Evolutionary conservation across 1,139 yeast species (phyloP).

Genomic region (Wickerhamomyces sp.): DNA sequence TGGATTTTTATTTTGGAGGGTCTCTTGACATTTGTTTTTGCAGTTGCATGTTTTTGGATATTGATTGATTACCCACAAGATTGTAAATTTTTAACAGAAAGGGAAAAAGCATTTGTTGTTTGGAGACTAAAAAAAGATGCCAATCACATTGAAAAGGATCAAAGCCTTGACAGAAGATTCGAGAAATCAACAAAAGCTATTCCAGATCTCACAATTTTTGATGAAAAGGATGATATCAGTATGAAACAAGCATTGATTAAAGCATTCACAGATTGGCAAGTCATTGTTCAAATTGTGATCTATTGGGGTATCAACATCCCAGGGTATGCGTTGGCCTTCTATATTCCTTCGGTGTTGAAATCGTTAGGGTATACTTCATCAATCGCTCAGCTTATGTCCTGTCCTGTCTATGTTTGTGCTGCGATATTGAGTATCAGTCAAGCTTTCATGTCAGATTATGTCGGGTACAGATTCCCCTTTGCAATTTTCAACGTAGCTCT

Average conservation of each 20-base stretch:
- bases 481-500: constrained; percentile 26
- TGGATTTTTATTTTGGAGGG: constrained; percentile 62
- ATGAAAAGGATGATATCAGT: neutral
- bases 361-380: constrained; percentile 28
- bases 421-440: constrained; percentile 27
- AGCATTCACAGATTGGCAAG: constrained; percentile 3
- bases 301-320: constrained; percentile 17
- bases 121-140: constrained; percentile 35
- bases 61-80: constrained; percentile 47
- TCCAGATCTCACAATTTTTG: neutral
- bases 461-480: constrained; percentile 31
- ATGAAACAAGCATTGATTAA: neutral
- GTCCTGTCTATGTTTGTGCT: constrained; percentile 34
- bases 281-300: constrained; percentile 11
- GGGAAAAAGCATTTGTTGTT: constrained; percentile 42
- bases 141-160: neutral
- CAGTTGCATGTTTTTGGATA: constrained; percentile 39
- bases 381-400: constrained; percentile 30
- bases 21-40: constrained; percentile 45
- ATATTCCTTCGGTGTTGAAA: constrained; percentile 28
- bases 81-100: constrained; percentile 41
- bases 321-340: constrained; percentile 13
- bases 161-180: neutral
- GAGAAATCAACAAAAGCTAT: constrained; percentile 6
- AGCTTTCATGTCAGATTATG: constrained; percentile 29